A percentile compares a stretch with the other conserved stretches of the same genome.
phyloP scores from a whole-genome alignment of 169 alveolate genomes.

The Babesia bovis region DNA sequence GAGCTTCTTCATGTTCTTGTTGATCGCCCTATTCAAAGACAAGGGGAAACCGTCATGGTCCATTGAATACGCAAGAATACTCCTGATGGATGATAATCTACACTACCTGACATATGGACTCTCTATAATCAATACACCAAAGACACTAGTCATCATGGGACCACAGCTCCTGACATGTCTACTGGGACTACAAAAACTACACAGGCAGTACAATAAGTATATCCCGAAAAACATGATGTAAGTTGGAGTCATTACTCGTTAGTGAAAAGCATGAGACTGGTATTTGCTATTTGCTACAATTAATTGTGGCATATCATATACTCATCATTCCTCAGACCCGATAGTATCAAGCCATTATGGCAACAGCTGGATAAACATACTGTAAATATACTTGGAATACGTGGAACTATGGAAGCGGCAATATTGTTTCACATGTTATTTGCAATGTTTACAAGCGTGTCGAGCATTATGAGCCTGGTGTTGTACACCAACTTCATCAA shows the following conservation, averaged over 20 bases:
- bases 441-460: not conserved
- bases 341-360: not conserved
- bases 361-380: slow-evolving; percentile 12
- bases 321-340: not conserved
- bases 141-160: not conserved
- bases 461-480: slow-evolving; percentile 27
- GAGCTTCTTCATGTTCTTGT: slow-evolving; percentile 35
- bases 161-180: slow-evolving; percentile 53
- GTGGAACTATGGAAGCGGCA: slow-evolving; percentile 37
- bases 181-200: slow-evolving; percentile 26
- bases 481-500: slow-evolving; percentile 46
- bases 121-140: slow-evolving; percentile 20
- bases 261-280: not conserved
- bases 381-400: not conserved
- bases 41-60: slow-evolving; percentile 26
- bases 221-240: slow-evolving; percentile 37
- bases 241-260: not conserved
- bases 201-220: slow-evolving; percentile 1
- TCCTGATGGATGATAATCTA: slow-evolving; percentile 16
- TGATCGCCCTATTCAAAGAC: slow-evolving; percentile 40
- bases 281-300: not conserved
- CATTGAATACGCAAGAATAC: not conserved
- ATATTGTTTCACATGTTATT: slow-evolving; percentile 34
- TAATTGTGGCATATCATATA: not conserved
- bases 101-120: slow-evolving; percentile 42